phyloP scores from a whole-genome alignment of 805 yeast genomes.

The Blastobotrys parvus region DNA sequence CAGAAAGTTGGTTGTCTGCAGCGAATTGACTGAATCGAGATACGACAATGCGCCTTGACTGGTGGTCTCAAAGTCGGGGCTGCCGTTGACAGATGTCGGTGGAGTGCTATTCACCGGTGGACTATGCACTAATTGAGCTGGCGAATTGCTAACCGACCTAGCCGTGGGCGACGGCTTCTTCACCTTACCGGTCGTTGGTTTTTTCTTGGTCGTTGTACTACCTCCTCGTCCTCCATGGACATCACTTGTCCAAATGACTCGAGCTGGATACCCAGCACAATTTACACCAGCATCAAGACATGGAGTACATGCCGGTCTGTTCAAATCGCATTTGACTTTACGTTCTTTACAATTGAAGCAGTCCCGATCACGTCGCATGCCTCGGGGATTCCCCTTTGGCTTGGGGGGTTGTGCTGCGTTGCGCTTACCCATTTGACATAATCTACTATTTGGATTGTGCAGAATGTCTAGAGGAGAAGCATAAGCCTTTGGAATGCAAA shows the following conservation, averaged over 20 bases:
- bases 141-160: neutral
- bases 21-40: conserved; percentile 8
- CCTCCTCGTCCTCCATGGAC: too few species aligned
- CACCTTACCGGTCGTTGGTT: neutral
- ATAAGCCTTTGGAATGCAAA: too few species aligned
- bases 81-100: neutral
- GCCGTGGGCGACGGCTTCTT: neutral
- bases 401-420: too few species aligned
- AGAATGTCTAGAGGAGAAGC: too few species aligned
- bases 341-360: conserved; percentile 15
- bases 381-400: conserved; percentile 15
- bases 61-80: neutral
- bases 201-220: neutral
- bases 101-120: neutral
- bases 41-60: neutral
- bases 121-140: neutral
- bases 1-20: conserved; percentile 9
- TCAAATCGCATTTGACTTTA: conserved; percentile 21
- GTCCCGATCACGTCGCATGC: conserved; percentile 16
- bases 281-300: conserved; percentile 25
- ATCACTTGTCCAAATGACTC: conserved; percentile 14
- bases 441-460: too few species aligned
- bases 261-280: conserved; percentile 18
- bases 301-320: conserved; percentile 29
- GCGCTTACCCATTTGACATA: too few species aligned